Base-by-base conservation (phyloP, 179 eudicot species). In the Pouteria campechiana region DNA sequence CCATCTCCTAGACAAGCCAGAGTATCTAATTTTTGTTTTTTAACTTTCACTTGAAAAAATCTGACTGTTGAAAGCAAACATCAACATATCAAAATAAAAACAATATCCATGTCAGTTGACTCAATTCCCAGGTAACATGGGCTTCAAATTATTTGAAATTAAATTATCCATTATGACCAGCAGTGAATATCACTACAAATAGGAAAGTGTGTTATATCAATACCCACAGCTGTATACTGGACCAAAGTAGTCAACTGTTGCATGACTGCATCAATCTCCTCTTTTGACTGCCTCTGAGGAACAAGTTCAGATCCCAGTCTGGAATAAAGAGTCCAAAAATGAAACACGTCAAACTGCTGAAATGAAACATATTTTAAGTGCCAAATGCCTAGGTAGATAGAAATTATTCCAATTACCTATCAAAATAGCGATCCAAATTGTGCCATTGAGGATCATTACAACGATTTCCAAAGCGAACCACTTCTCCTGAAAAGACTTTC, bases 371-470 rank as follows among this genome's bases (percentile, higher is more conserved):
- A n/a, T 37, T n/a, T 2, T 3, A 17, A 4, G 37, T 17, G 17
- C 24, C 9, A 3, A 29, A 27, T 4, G 16, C 37, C 20, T 3
- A 44, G 17, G 18, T 15, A 7, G 28, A 3, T 16, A 6, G 41
- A 32, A 41, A 47, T 29, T 33, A 37, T 3, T 2, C 30, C 27
- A 48, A 55, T 69, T 90, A 90, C 98, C 79, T 86, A 64, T 86
- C 93, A 65, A 90, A 81, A 55, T 86, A 87, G 36, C 99, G 96
- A 48, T 87, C 96, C 81, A 92, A 70, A 67, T 92, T 67, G 66
- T 87, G 99, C 80, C 92, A 92, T 48, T 92, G 96, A 64, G 98
- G 98, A 71, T 83, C 96, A 63, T 83, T 92, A 63, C 99, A 92
- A 19, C 84, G 79, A 76, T 92, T 92, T 63, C 99, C 99, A 61